A percentile compares a stretch with the other conserved stretches of the same genome.
Conservation (phyloP, 371 early-diverging fungal species). For the Mortierella sp. region DNA sequence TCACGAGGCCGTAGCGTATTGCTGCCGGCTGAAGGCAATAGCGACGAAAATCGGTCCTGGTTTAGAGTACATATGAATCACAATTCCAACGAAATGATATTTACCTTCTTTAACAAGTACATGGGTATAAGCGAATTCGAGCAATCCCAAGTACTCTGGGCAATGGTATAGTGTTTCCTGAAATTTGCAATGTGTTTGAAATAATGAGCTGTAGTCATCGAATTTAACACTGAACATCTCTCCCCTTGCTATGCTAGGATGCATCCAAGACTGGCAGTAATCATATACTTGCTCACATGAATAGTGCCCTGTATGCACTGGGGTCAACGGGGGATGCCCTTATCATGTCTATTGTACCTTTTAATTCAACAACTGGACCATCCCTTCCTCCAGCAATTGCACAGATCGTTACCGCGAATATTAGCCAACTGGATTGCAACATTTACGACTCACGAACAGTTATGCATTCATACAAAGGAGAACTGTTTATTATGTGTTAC, state of each 20-base stretch:
- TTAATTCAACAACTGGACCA: background rate
- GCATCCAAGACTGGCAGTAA: background rate
- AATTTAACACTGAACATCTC: too few relatives aligned
- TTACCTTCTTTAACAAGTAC: background rate
- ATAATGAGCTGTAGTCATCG: too few relatives aligned
- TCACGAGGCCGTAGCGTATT: background rate
- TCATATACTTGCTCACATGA: too few relatives aligned
- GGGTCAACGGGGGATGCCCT: too few relatives aligned
- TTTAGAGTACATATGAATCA: background rate
- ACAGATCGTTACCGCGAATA: background rate
- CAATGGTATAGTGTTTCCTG: conserved; percentile 2
- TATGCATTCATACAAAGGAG: background rate
- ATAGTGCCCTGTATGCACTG: too few relatives aligned
- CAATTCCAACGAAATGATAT: background rate
- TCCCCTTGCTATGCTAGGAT: background rate
- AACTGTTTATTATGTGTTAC: background rate
- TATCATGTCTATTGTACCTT: background rate
- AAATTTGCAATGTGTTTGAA: too few relatives aligned
- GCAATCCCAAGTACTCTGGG: background rate
- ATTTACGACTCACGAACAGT: background rate
- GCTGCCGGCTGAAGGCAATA: background rate
- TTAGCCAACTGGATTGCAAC: background rate
- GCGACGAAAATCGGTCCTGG: background rate
- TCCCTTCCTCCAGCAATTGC: background rate
- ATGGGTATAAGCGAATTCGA: background rate